Percentiles rank a stretch among this genome's conserved stretches.
Evolutionary conservation across 2,329 filamentous ascomycete genomes (phyloP).

Genomic region (Talaromyces marneffei): DNA sequence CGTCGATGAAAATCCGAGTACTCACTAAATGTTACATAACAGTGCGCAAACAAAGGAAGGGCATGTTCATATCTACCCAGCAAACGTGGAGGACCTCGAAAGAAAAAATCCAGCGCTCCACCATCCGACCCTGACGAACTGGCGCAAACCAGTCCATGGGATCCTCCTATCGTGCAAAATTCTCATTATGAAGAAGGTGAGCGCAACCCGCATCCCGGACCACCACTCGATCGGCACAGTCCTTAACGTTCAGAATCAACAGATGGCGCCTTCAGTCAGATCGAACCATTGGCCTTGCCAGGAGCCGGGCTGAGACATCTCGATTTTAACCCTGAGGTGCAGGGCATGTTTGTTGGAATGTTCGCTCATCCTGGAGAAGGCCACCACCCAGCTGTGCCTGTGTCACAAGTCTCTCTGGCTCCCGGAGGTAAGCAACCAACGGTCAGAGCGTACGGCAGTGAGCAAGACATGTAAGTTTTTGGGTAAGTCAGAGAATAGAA

Average conservation of each 20-base stretch:
- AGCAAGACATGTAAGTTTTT: slow-evolving; percentile 35
- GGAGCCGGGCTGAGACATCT: slow-evolving; percentile 37
- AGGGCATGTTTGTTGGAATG: slow-evolving; percentile 35
- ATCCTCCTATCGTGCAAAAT: slow-evolving; percentile 20
- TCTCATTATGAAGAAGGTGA: slow-evolving; percentile 30
- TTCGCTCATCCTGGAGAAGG: slow-evolving; percentile 24
- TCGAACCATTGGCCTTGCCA: slow-evolving; percentile 36
- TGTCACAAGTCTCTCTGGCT: slow-evolving; percentile 25
- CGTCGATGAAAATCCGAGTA: background rate
- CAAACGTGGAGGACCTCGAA: slow-evolving; percentile 40
- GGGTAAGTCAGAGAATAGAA: background rate
- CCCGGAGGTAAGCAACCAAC: slow-evolving; percentile 22
- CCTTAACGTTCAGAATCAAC: slow-evolving; percentile 22
- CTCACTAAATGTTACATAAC: slow-evolving; percentile 11
- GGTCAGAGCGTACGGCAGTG: slow-evolving; percentile 37
- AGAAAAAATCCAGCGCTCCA: slow-evolving; percentile 32
- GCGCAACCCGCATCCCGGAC: slow-evolving; percentile 15
- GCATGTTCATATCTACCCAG: slow-evolving; percentile 40
- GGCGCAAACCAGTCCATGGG: slow-evolving; percentile 20
- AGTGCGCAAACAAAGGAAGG: slow-evolving; percentile 38
- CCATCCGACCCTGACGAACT: slow-evolving; percentile 19
- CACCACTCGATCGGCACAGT: background rate
- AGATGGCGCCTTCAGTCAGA: slow-evolving; percentile 35
- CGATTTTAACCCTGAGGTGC: slow-evolving; percentile 30
- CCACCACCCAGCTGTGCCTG: slow-evolving; percentile 21